Evolutionary conservation across 345 rosid species (phyloP).

Genomic region (Geranium rotundifolium): DNA sequence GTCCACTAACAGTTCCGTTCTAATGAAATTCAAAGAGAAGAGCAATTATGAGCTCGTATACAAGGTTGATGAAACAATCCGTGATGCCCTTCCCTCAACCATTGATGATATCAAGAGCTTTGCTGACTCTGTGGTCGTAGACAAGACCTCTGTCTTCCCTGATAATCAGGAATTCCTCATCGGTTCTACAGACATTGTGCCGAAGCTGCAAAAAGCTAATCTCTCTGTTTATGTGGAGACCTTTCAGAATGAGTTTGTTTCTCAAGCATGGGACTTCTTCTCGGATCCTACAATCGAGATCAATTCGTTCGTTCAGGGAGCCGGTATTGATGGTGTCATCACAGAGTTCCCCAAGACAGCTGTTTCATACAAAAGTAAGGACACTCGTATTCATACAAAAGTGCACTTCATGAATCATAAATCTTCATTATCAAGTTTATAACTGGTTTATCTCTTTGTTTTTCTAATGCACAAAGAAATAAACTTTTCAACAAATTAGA

Average conservation of each 20-base stretch:
- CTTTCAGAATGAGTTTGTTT: slow-evolving; percentile 73
- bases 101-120: slow-evolving; percentile 55
- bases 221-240: slow-evolving; percentile 58
- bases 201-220: slow-evolving; percentile 31
- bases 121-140: slow-evolving; percentile 52
- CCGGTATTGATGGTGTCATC: slow-evolving; percentile 44
- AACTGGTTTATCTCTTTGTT: too few species aligned
- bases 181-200: slow-evolving; percentile 30
- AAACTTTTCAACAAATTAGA: too few species aligned
- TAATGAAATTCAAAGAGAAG: slow-evolving; percentile 42
- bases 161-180: slow-evolving; percentile 14
- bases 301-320: slow-evolving; percentile 26
- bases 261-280: slow-evolving; percentile 89
- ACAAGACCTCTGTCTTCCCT: slow-evolving; percentile 48
- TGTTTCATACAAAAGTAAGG: slow-evolving; percentile 68
- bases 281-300: slow-evolving; percentile 70
- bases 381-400: not conserved
- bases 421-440: too few species aligned
- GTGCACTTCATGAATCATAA: too few species aligned
- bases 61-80: slow-evolving; percentile 47
- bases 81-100: slow-evolving; percentile 36
- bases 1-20: slow-evolving; percentile 70
- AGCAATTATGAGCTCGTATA: slow-evolving; percentile 49
- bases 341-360: slow-evolving; percentile 84
- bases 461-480: too few species aligned